These are phyloP conservation scores for Yarrowia bubula DNA, from an alignment of 805 yeast species.

Conservation along the genomic window DNA sequence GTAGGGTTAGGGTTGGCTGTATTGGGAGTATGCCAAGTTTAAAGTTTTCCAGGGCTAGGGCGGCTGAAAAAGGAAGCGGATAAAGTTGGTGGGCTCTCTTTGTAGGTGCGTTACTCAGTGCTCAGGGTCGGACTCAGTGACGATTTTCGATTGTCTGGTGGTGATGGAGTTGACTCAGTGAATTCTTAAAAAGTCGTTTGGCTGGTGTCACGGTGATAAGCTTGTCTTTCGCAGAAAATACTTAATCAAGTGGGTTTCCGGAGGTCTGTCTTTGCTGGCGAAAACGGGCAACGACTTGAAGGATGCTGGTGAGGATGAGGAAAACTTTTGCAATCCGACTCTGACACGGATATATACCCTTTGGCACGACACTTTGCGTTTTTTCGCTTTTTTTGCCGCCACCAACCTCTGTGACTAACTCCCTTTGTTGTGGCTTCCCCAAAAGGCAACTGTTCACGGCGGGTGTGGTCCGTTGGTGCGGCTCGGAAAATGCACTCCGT, in stretches of 20 bases:
- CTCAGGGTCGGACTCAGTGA: slow-evolving; percentile 24
- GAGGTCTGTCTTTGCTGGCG: neutral
- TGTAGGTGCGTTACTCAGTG: slow-evolving; percentile 15
- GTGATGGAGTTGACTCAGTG: slow-evolving; percentile 26
- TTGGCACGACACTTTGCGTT: neutral
- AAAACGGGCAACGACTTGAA: neutral
- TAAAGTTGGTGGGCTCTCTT: neutral
- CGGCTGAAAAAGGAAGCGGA: neutral
- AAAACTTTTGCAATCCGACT: slow-evolving; percentile 7
- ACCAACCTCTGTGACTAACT: neutral
- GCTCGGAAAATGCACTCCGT: neutral
- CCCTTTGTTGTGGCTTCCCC: slow-evolving; percentile 1
- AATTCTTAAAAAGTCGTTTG: neutral
- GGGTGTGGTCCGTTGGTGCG: neutral
- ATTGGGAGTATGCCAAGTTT: neutral
- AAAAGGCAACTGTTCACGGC: slow-evolving; percentile 17
- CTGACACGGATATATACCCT: slow-evolving; percentile 22
- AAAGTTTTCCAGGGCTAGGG: neutral
- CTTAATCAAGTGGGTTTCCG: slow-evolving; percentile 18
- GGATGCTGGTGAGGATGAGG: neutral
- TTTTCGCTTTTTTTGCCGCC: neutral
- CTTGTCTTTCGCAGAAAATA: slow-evolving; percentile 6
- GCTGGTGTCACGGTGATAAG: slow-evolving; percentile 5
- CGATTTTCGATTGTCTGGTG: slow-evolving; percentile 23
- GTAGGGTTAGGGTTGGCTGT: neutral